A percentile compares a stretch with the other conserved stretches of the same genome.
These are phyloP conservation scores for Postia placenta DNA, from an alignment of 768 basidiomycete species.

Conservation along the genomic window DNA sequence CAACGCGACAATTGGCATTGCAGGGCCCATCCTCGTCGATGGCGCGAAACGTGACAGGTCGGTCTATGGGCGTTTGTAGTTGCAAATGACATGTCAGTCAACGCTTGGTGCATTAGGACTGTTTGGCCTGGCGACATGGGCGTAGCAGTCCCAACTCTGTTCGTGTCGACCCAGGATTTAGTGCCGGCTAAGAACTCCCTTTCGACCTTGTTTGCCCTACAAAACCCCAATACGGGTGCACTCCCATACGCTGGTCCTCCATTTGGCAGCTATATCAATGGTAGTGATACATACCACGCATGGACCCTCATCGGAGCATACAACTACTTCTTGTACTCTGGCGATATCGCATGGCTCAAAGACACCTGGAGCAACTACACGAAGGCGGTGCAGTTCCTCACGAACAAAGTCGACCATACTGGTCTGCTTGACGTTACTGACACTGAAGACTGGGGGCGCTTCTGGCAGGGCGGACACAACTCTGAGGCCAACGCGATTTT, in stretches of 20 bases:
- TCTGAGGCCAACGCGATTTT: constrained; percentile 50
- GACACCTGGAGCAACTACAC: constrained; percentile 51
- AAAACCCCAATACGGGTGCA: constrained; percentile 47
- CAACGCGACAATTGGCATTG: constrained; percentile 47
- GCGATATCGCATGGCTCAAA: constrained; percentile 44
- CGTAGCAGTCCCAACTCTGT: constrained; percentile 53
- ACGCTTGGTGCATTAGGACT: constrained; percentile 29
- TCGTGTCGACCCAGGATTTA: constrained; percentile 56
- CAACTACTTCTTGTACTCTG: constrained; percentile 53
- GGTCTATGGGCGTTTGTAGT: constrained; percentile 7
- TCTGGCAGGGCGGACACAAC: constrained; percentile 50
- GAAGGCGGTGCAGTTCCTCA: constrained; percentile 49
- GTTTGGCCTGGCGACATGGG: constrained; percentile 64
- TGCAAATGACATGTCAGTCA: constrained; percentile 12
- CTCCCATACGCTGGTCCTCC: constrained; percentile 47
- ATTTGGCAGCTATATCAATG: constrained; percentile 38
- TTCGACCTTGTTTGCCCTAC: constrained; percentile 49
- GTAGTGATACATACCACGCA: constrained; percentile 47
- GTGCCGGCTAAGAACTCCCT: constrained; percentile 50
- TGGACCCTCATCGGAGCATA: constrained; percentile 57
- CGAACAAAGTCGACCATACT: constrained; percentile 41
- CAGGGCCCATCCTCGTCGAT: constrained; percentile 57
- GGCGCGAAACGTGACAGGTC: constrained; percentile 55
- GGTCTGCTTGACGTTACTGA: constrained; percentile 54
- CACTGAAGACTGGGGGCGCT: constrained; percentile 49